These are phyloP conservation scores for Lepidium sativum DNA, from an alignment of 345 rosid species.

Conservation along the genomic window DNA sequence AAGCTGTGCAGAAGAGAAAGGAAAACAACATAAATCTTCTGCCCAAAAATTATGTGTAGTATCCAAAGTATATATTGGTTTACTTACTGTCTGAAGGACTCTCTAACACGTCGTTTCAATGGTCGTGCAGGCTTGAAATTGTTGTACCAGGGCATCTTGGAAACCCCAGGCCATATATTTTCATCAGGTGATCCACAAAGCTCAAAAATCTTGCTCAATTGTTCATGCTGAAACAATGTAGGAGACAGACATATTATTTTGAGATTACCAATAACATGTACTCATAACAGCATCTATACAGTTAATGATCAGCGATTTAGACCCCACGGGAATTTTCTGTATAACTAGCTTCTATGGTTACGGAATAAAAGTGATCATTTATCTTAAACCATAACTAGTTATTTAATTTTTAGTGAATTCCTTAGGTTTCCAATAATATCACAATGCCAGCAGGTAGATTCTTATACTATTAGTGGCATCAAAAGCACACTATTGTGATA, in stretches of 20 bases:
- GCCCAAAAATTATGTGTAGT: neutral
- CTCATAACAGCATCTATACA: neutral
- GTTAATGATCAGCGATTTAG: constrained; percentile 14
- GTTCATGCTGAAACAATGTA: constrained; percentile 44
- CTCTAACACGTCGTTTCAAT: constrained; percentile 64
- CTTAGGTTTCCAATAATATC: neutral
- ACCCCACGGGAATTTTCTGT: neutral
- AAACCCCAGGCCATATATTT: constrained; percentile 57
- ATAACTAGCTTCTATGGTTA: neutral
- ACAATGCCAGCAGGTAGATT: neutral
- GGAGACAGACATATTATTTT: neutral
- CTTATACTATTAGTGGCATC: neutral
- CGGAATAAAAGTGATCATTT: neutral
- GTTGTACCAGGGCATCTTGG: constrained; percentile 60
- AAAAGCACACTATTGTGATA: neutral
- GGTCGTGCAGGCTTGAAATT: constrained; percentile 51
- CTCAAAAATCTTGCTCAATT: constrained; percentile 60
- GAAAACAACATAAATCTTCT: constrained; percentile 1
- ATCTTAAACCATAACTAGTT: neutral
- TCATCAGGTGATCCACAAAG: constrained; percentile 72
- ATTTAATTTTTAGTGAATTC: neutral
- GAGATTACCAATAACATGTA: constrained; percentile 4
- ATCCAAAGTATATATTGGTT: neutral
- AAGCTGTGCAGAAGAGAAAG: constrained; percentile 33
- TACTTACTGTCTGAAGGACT: constrained; percentile 75